phyloP scores from a whole-genome alignment of 495 filamentous ascomycete species.

The Pyronema domesticum region DNA sequence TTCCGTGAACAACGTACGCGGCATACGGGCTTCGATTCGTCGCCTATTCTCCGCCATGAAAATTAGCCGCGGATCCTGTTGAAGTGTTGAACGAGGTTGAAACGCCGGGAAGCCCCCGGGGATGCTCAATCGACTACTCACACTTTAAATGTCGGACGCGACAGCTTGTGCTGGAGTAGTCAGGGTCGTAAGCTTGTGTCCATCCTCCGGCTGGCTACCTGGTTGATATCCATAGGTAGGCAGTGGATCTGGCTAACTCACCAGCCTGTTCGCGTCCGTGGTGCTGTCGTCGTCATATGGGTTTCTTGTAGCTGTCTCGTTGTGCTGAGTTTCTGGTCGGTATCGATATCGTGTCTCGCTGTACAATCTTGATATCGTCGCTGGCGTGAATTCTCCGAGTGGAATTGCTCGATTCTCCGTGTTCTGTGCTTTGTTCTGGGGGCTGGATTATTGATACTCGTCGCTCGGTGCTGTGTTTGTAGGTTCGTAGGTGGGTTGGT shows the following conservation, averaged over 20 bases:
- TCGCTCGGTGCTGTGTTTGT: too few species aligned
- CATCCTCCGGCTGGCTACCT: neutral
- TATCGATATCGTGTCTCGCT: too few species aligned
- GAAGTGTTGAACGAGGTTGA: neutral
- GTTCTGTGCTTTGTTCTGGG: neutral
- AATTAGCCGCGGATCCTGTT: neutral
- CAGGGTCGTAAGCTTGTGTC: neutral
- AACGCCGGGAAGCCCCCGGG: neutral
- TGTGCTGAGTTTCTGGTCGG: too few species aligned
- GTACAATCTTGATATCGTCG: neutral
- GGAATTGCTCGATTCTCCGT: neutral
- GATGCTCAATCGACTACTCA: neutral
- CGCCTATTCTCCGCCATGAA: neutral
- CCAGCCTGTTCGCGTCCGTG: constrained; percentile 3
- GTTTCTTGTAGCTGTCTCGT: neutral
- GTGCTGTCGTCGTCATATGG: neutral
- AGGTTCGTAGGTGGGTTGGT: too few species aligned
- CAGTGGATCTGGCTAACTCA: neutral
- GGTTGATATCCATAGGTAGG: neutral
- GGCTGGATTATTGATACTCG: neutral
- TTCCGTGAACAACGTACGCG: neutral
- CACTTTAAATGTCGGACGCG: constrained; percentile 4
- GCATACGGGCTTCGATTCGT: constrained; percentile 3
- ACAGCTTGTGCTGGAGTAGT: constrained; percentile 3
- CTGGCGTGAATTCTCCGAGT: neutral